Conservation (phyloP, 2,329 filamentous ascomycete genomes). For the Aspergillus clavatus region DNA sequence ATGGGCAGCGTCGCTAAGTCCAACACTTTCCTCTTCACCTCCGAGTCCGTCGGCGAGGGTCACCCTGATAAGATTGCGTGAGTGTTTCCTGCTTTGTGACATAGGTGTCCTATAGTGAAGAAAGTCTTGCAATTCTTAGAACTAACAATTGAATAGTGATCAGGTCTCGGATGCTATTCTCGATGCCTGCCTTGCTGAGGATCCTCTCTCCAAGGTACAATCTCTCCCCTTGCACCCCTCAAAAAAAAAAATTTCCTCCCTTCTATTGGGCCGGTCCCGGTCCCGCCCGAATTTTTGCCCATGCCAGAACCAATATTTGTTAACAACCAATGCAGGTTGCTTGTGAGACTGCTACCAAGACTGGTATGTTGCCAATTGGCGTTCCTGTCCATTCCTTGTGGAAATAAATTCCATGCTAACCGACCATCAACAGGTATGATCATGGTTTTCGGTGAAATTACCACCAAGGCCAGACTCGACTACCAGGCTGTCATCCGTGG, state of each 20-base stretch:
- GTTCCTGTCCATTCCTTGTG: constrained; percentile 11
- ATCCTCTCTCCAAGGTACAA: constrained; percentile 84
- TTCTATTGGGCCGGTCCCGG: constrained; percentile 5
- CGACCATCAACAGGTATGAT: constrained; percentile 60
- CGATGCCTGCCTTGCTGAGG: constrained; percentile 91
- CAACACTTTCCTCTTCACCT: constrained; percentile 82
- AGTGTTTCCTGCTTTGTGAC: constrained; percentile 22
- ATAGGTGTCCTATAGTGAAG: not conserved
- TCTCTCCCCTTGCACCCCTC: not conserved
- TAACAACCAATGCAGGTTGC: constrained; percentile 54
- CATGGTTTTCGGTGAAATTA: constrained; percentile 99
- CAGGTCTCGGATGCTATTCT: constrained; percentile 98
- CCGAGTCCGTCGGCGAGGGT: constrained; percentile 83
- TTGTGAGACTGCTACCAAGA: constrained; percentile 99
- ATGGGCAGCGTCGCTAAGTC: constrained; percentile 54
- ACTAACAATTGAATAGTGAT: constrained; percentile 51
- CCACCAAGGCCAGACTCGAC: constrained; percentile 90
- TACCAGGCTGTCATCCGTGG: constrained; percentile 97
- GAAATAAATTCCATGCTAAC: constrained; percentile 11
- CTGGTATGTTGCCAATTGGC: constrained; percentile 69
- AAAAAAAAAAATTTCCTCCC: not conserved
- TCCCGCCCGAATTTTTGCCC: constrained; percentile 6
- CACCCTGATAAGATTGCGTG: constrained; percentile 94
- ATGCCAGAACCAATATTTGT: constrained; percentile 2
- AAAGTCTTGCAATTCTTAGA: not conserved